Percentiles rank a stretch among this genome's conserved stretches.
These are phyloP conservation scores for Fagus crenata DNA, from an alignment of 306 rosid genomes.

Conservation along the genomic window DNA sequence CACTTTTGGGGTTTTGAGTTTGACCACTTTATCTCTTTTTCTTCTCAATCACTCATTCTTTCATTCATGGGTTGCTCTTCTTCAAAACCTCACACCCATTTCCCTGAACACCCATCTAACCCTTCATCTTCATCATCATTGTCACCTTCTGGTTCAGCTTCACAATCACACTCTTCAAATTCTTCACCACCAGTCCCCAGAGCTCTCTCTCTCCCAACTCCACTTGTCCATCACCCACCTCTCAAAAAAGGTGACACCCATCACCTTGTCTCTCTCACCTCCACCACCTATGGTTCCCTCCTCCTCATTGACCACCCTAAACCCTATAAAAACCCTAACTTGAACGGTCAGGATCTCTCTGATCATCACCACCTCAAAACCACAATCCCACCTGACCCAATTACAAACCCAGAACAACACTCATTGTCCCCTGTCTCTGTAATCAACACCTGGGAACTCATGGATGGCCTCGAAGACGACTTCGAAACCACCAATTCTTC, in stretches of 20 bases:
- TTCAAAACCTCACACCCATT: conserved; percentile 58
- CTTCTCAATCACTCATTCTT: conserved; percentile 33
- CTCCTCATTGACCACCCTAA: conserved; percentile 46
- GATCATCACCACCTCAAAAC: conserved; percentile 10
- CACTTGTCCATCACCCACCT: conserved; percentile 81
- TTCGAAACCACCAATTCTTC: conserved; percentile 23
- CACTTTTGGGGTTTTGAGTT: background rate
- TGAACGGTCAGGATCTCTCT: conserved; percentile 9
- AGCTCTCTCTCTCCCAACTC: conserved; percentile 59
- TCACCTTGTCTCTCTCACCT: conserved; percentile 85
- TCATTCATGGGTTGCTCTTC: conserved; percentile 86
- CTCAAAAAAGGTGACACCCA: conserved; percentile 74
- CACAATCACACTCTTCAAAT: conserved; percentile 30
- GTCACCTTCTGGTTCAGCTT: conserved; percentile 24
- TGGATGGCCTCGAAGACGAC: conserved; percentile 56
- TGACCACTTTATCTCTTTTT: background rate
- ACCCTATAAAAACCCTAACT: conserved; percentile 39
- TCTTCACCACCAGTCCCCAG: conserved; percentile 49
- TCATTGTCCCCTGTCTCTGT: conserved; percentile 82
- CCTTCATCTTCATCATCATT: conserved; percentile 28
- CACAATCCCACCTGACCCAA: conserved; percentile 16
- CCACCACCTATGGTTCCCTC: conserved; percentile 86
- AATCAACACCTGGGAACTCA: conserved; percentile 92
- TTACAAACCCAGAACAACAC: conserved; percentile 16
- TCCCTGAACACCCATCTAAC: conserved; percentile 35